Conservation (phyloP, 2,329 filamentous ascomycete species). For the Acephala macrosclerotiorum region DNA sequence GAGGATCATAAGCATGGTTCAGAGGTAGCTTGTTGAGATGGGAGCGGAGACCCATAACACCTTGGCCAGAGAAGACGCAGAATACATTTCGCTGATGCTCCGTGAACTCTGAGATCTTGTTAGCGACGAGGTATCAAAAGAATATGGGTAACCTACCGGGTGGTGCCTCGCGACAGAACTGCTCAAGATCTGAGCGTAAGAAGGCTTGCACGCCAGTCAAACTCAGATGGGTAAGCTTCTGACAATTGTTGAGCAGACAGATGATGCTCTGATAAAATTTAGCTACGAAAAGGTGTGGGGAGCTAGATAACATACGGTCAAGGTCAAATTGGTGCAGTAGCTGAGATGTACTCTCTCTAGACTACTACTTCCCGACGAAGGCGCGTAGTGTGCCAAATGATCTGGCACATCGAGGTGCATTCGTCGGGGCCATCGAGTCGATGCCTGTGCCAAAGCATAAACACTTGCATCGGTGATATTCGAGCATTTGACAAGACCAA, state of each 20-base stretch:
- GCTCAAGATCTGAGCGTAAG: slow-evolving; percentile 81
- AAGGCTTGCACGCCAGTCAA: slow-evolving; percentile 94
- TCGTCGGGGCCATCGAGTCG: slow-evolving; percentile 14
- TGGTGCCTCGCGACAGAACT: slow-evolving; percentile 87
- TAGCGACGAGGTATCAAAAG: background rate
- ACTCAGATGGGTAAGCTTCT: slow-evolving; percentile 90
- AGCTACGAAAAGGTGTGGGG: slow-evolving; percentile 32
- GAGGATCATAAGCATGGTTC: slow-evolving; percentile 51
- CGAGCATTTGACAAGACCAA: slow-evolving; percentile 93
- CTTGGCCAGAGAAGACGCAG: slow-evolving; percentile 93
- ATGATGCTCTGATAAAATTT: slow-evolving; percentile 77
- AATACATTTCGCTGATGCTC: slow-evolving; percentile 95
- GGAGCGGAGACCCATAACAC: slow-evolving; percentile 78
- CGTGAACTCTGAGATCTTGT: slow-evolving; percentile 76
- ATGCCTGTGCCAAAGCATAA: slow-evolving; percentile 76
- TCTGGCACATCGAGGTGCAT: slow-evolving; percentile 9
- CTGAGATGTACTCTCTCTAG: slow-evolving; percentile 95
- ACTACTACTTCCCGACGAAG: slow-evolving; percentile 40
- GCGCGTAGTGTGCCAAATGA: background rate
- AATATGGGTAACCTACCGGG: slow-evolving; percentile 56
- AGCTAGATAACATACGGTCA: slow-evolving; percentile 68
- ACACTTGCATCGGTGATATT: slow-evolving; percentile 92
- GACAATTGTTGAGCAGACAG: slow-evolving; percentile 86
- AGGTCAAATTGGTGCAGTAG: slow-evolving; percentile 86
- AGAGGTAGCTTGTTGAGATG: slow-evolving; percentile 74